Evolutionary conservation across 805 yeast species (phyloP), one percentile per base, ranked within the genome.

Genomic region (Helenozyma rhizophorensis): DNA sequence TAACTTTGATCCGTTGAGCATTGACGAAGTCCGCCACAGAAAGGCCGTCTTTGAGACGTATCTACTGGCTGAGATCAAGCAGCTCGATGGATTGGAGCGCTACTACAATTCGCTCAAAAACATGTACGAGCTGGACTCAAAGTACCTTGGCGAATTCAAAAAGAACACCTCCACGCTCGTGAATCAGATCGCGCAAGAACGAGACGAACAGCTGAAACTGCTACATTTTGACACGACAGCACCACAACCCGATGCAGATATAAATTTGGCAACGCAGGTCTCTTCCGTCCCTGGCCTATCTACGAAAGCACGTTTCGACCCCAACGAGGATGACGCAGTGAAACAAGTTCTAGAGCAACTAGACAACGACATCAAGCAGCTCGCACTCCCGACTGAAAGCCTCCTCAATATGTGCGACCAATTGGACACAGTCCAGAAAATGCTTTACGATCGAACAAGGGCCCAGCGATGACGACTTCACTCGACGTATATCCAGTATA

Each of bases 31-130:
- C 21, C 37, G 18, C 17, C 45, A 31, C 27, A 19, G 36, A 14
- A 42, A 37, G 25, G 28, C 35, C 7, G 27, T 32, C 9, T 30
- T 36, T 12, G 70, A 65, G 35, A 57, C 67, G 10, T 56, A 59
- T 34, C 45, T 65, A 12, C 60, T 51, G 61, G 70, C 71, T 2
- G 72, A 66, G 39, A 27, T 56, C 22, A 58, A 58, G 30, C 70
- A 65, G 37, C 47, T 65, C 24, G 41, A 48, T 21, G 65, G 59
- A 8, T 45, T 66, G 12, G 55, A 60, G 30, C 37, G 39, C 7
- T 48, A 58, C 36, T 48, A 50, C 28, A 42, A 45, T 9, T 50
- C 53, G 13, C 36, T 54, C 5, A 40, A 57, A 17, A 33, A 39
- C 22, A 40, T 42, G 16, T 54, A 51, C 42, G 45, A 54, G 28